Evolutionary conservation across 768 basidiomycete genomes (phyloP).

Genomic region (Leccinum disarticulatum): DNA sequence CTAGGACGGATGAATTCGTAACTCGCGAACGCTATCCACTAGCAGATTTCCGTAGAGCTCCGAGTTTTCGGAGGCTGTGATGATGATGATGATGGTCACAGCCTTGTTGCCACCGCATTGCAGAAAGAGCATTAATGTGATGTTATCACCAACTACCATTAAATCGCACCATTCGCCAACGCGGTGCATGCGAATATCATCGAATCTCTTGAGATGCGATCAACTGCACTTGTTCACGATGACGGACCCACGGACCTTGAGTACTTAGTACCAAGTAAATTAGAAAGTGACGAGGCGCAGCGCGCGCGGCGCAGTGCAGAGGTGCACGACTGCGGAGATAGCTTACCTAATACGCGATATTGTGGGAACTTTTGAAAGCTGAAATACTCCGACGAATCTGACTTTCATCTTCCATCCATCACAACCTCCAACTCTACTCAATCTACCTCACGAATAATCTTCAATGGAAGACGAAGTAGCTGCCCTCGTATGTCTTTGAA

Average conservation of each 20-base stretch:
- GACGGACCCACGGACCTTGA: too few relatives aligned
- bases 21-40: too few relatives aligned
- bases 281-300: too few relatives aligned
- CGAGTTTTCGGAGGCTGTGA: not conserved
- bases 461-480: conserved; percentile 68
- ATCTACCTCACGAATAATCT: conserved; percentile 24
- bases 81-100: not conserved
- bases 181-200: too few relatives aligned
- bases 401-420: conserved; percentile 21
- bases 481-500: conserved; percentile 41
- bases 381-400: conserved; percentile 28
- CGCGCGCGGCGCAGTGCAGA: too few relatives aligned
- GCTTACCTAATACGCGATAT: not conserved
- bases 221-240: too few relatives aligned
- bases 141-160: too few relatives aligned
- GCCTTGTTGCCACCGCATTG: not conserved
- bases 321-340: not conserved
- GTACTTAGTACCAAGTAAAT: too few relatives aligned
- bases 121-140: not conserved
- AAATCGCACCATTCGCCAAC: too few relatives aligned
- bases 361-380: conserved; percentile 22
- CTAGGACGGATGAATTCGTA: not conserved
- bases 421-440: conserved; percentile 17
- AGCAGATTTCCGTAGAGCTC: too few relatives aligned
- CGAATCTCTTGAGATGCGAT: too few relatives aligned